Base-by-base conservation (phyloP, 352 stramenopile genomes). In the Globisporangium camurandrum region DNA sequence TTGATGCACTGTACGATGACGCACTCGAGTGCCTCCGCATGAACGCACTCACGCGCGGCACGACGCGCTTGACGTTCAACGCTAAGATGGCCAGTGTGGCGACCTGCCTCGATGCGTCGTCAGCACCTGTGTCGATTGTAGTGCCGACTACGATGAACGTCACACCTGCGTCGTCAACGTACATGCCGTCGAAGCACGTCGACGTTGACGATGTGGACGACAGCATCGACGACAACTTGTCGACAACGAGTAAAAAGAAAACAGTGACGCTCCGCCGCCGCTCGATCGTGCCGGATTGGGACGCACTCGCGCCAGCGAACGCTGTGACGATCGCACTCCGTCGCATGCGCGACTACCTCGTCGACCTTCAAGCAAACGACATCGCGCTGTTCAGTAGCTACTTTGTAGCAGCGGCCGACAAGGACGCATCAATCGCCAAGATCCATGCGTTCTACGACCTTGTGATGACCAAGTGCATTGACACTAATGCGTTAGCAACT, bases 401-500 rank as follows among this genome's bases (percentile, higher is more conserved):
- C 27, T 48, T 31, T 39, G 27, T 20, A 7, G 36, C 26, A 1
- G n/a, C 14, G 8, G 22, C 39, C 8, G 49, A 41, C 7, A 48
- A 22, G 14, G 4, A 16, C 6, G 4, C 3, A 2, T 20, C 39
- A 9, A 34, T 12, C 12, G 22, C 7, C 8, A 55, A 41, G 20
- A 48, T 55, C 49, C 5, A 26, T 17, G 17, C 20, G 12, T 55
- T 48, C 28, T 55, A 55, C 39, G 39, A 42, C 20, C 9, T 27
- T n/a, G n/a, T n/a, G 8, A 39, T 28, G 14, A 30, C 46, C 28
- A 42, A 48, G 39, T 49, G 49, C 9, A 20, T 48, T 6, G 30
- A 19, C 23, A 27, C 11, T 3, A 34, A 34, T 19, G 7, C 26
- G 19, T 30, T 48, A 9, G 11, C 28, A 16, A 30, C 23, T 1